A percentile compares a stretch with the other conserved stretches of the same genome.
phyloP scores from a whole-genome alignment of 1,284 basidiomycete genomes.

The Boletus semigastroideus region DNA sequence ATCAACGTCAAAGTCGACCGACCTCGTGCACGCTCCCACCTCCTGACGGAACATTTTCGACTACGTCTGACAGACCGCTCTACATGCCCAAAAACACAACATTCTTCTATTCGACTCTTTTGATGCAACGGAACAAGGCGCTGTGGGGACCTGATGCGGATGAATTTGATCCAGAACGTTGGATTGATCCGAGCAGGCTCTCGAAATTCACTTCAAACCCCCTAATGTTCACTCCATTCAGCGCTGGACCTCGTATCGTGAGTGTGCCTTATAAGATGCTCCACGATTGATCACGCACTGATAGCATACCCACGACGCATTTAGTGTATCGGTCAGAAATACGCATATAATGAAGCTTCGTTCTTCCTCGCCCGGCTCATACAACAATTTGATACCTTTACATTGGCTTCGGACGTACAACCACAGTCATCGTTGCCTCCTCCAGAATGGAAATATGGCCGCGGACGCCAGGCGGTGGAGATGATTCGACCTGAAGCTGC shows the following conservation, averaged over 20 bases:
- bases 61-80: conserved; percentile 39
- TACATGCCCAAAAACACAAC: conserved; percentile 61
- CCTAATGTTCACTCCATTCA: conserved; percentile 68
- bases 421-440: conserved; percentile 61
- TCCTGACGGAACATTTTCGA: conserved; percentile 45
- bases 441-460: conserved; percentile 50
- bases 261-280: conserved; percentile 18
- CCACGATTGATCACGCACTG: conserved; percentile 6
- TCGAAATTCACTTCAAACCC: conserved; percentile 54
- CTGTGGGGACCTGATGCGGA: conserved; percentile 71
- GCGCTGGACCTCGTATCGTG: conserved; percentile 59
- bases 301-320: conserved; percentile 15
- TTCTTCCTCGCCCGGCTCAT: conserved; percentile 67
- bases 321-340: conserved; percentile 72
- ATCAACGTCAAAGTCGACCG: conserved; percentile 56
- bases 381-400: conserved; percentile 60
- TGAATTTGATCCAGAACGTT: conserved; percentile 68
- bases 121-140: conserved; percentile 58
- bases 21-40: conserved; percentile 50
- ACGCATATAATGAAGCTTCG: conserved; percentile 70
- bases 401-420: conserved; percentile 59
- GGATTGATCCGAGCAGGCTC: conserved; percentile 55
- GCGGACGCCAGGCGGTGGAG: conserved; percentile 56
- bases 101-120: conserved; percentile 55
- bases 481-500: conserved; percentile 58